Conservation (phyloP, 2,329 filamentous ascomycete genomes). For the Colletotrichum abscissum region DNA sequence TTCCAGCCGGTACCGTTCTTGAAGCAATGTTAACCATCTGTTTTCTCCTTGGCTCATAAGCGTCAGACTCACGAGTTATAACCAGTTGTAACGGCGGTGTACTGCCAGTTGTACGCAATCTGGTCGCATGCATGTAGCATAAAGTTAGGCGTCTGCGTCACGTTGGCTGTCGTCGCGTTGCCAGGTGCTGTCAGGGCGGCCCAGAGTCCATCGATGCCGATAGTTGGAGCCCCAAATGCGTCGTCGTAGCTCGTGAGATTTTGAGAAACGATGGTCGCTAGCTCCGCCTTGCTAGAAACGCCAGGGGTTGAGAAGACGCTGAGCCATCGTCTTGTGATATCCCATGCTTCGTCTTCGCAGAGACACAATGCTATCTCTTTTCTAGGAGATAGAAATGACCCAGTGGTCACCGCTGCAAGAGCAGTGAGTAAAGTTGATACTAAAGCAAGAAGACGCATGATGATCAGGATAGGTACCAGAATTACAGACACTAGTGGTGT, state of each 20-base stretch:
- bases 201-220: conserved; percentile 20
- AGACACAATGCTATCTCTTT: conserved; percentile 1
- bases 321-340: conserved; percentile 24
- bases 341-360: conserved; percentile 20
- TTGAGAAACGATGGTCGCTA: conserved; percentile 12
- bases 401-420: neutral
- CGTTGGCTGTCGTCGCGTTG: conserved; percentile 1
- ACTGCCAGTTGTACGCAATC: conserved; percentile 27
- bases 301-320: conserved; percentile 11
- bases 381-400: neutral
- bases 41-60: too few relatives aligned
- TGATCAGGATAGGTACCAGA: neutral
- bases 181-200: neutral
- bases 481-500: too few relatives aligned
- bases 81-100: neutral
- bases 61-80: conserved; percentile 8
- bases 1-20: conserved; percentile 4
- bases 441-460: neutral
- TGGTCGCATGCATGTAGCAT: conserved; percentile 21
- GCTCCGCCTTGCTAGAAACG: conserved; percentile 8
- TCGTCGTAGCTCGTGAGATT: conserved; percentile 25
- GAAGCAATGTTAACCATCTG: conserved; percentile 43
- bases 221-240: conserved; percentile 1
- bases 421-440: neutral
- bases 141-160: conserved; percentile 9